Evolutionary conservation across 208 protist genomes (phyloP).

Genomic region (Acanthamoeba castellanii): DNA sequence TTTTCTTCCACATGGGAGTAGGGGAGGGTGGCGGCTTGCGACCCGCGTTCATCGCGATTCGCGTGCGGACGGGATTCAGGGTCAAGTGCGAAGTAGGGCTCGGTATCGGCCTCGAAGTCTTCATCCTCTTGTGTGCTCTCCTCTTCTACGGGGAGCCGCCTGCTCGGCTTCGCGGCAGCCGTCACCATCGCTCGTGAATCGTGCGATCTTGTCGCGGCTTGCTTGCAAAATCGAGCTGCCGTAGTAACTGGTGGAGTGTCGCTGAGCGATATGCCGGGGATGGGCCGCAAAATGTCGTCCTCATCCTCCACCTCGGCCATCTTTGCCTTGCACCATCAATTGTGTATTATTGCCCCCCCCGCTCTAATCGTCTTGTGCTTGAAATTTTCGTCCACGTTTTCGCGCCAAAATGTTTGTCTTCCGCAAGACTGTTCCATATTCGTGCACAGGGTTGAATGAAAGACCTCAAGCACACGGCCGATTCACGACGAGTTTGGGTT

Average conservation of each 20-base stretch:
- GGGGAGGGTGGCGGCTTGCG: background rate
- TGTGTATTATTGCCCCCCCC: too few species aligned
- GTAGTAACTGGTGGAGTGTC: background rate
- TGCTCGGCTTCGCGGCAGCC: background rate
- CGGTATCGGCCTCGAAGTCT: conserved; percentile 28
- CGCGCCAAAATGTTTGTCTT: too few species aligned
- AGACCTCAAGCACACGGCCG: too few species aligned
- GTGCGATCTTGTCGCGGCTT: too few species aligned
- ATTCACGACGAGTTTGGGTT: too few species aligned
- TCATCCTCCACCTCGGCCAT: conserved; percentile 9
- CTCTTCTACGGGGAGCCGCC: background rate
- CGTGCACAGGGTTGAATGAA: too few species aligned
- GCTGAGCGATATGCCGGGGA: background rate
- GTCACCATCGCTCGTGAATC: too few species aligned
- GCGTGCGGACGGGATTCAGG: background rate
- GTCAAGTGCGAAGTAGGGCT: background rate
- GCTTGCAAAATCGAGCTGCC: too few species aligned
- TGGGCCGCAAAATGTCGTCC: conserved; percentile 13
- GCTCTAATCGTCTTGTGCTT: too few species aligned
- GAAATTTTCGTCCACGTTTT: too few species aligned
- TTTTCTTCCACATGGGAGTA: background rate
- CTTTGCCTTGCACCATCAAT: too few species aligned
- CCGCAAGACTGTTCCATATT: too few species aligned
- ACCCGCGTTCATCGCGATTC: background rate
- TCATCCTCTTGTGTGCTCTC: conserved; percentile 36